Evolutionary conservation across 1,284 basidiomycete genomes (phyloP).

Genomic region (Heterobasidion occidentale): DNA sequence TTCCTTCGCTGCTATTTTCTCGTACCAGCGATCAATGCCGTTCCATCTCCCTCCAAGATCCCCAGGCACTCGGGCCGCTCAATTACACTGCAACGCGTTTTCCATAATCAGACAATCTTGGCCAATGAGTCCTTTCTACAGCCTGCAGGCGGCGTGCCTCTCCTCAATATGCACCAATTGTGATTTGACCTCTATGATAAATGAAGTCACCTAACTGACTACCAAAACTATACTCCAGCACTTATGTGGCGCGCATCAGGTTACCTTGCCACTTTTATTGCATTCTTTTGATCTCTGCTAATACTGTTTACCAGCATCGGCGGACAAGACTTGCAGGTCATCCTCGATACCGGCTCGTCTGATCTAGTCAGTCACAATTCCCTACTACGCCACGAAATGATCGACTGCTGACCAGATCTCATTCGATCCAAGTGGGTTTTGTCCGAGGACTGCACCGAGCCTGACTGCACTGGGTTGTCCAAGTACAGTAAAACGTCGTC

Average conservation of each 20-base stretch:
- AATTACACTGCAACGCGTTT: background rate
- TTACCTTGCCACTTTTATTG: conserved; percentile 14
- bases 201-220: background rate
- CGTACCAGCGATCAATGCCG: background rate
- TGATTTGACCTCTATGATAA: background rate
- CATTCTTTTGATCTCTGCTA: conserved; percentile 1
- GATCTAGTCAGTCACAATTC: conserved; percentile 30
- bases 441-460: conserved; percentile 24
- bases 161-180: background rate
- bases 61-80: background rate
- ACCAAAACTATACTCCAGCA: conserved; percentile 18
- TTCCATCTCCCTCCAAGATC: background rate
- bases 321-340: conserved; percentile 40
- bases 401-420: background rate
- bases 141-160: background rate
- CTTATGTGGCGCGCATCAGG: conserved; percentile 32
- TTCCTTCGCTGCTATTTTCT: background rate
- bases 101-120: background rate
- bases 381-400: too few relatives aligned
- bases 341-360: conserved; percentile 50
- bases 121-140: background rate
- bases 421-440: conserved; percentile 25
- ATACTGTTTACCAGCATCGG: conserved; percentile 26
- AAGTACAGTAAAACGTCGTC: conserved; percentile 24
- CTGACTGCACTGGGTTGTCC: conserved; percentile 23